phyloP scores from a whole-genome alignment of 2,329 filamentous ascomycete species.

The Aspergillus arachidicola region DNA sequence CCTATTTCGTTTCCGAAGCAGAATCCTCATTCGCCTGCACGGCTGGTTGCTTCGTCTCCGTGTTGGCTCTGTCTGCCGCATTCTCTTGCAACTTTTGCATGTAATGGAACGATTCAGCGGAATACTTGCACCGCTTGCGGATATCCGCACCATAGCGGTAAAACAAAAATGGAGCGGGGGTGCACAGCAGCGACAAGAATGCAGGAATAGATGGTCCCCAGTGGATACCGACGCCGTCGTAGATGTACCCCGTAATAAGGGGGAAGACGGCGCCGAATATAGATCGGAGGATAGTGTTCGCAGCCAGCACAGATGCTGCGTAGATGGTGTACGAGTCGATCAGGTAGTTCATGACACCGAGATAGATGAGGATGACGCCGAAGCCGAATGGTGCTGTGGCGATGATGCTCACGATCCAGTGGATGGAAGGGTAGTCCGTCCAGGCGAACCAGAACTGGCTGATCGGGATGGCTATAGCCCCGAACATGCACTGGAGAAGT shows the following conservation, averaged over 20 bases:
- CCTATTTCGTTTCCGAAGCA: neutral
- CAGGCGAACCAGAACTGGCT: conserved; percentile 12
- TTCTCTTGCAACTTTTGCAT: conserved; percentile 1
- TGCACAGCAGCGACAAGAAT: conserved; percentile 7
- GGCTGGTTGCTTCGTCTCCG: neutral
- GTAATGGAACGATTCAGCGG: conserved; percentile 1
- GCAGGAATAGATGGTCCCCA: conserved; percentile 6
- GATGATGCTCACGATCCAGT: conserved; percentile 7
- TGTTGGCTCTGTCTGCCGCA: neutral
- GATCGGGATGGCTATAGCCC: conserved; percentile 3
- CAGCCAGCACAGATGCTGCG: conserved; percentile 5
- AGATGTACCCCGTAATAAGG: conserved; percentile 7
- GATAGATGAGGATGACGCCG: conserved; percentile 8
- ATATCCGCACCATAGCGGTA: conserved; percentile 1
- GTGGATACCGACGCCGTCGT: conserved; percentile 5
- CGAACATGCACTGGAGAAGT: conserved; percentile 8
- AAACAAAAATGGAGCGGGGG: conserved; percentile 5
- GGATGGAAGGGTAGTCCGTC: conserved; percentile 8
- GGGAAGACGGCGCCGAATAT: conserved; percentile 7
- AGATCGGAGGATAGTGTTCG: neutral
- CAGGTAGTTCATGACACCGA: conserved; percentile 7
- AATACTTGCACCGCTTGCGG: conserved; percentile 6
- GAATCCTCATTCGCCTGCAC: neutral
- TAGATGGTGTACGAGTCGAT: conserved; percentile 11
- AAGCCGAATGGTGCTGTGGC: conserved; percentile 6